Evolutionary conservation across 2,329 filamentous ascomycete species (phyloP), one percentile per base, ranked within the genome.

Genomic region (Sclerotinia spermophila): DNA sequence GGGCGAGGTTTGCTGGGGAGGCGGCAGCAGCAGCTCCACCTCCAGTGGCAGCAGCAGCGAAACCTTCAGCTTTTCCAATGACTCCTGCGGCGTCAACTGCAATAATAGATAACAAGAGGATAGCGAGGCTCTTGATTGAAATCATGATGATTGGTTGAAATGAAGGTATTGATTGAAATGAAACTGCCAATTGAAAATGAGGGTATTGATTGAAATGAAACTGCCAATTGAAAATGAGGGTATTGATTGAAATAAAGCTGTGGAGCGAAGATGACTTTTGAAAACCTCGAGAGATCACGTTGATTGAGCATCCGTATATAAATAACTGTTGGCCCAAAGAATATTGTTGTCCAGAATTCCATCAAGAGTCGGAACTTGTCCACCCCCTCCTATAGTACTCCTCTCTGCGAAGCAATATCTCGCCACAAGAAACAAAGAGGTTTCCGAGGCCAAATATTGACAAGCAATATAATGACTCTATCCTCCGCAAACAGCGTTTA

Each of bases 51-150:
- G 10, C 1, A 42, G 59, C 59, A 44, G 59, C 59, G n/a, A 61
- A 61, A 30, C 59, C 59, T 61, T 61, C 59, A 44, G 59, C 59
- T 44, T 33, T 61, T n/a, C 59, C 59, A 30, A 61, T 11, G 38
- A 61, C 59, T 42, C 17, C 27, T 11, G n/a, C 59, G 59, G 59
- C 59, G 3, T 61, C 59, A 42, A 61, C 59, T 42, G 40, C 59
- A 7, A 61, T 44, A 15, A 42, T 38, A 61, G 59, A 61, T n/a
- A 44, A 30, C n/a, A 61, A 13, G n/a, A 61, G n/a, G 2, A 44
- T 33, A 24, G 38, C 59, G 59, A 61, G 38, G 7, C 38, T 44
- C n/a, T 44, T 61, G 38, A 61, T 7, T 30, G 59, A 61, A 44
- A 61, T 15, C 59, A 61, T 61, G 11, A 21, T 61, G 38, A 61